Evolutionary conservation across 805 yeast genomes (phyloP).

Genomic region (Blastobotrys peoriensis): DNA sequence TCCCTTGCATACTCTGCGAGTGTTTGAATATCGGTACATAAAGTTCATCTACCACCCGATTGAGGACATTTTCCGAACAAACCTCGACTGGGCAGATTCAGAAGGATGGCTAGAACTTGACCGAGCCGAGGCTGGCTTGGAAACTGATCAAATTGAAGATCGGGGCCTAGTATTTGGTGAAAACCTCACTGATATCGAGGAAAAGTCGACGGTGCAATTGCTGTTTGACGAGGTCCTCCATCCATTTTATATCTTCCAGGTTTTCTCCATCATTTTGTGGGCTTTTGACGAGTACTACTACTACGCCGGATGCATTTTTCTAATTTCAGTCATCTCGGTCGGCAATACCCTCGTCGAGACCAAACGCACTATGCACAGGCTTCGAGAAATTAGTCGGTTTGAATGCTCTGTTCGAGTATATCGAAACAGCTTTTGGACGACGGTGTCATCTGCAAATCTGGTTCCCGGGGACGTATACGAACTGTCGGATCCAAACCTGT

Average conservation of each 20-base stretch:
- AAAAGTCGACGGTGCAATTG: conserved; percentile 58
- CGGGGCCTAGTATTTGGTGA: conserved; percentile 69
- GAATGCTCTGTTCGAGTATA: conserved; percentile 82
- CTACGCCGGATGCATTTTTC: conserved; percentile 86
- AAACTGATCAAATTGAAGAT: conserved; percentile 61
- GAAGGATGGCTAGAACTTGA: conserved; percentile 61
- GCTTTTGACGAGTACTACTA: conserved; percentile 85
- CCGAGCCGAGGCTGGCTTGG: conserved; percentile 51
- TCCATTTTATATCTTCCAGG: conserved; percentile 93
- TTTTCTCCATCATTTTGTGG: conserved; percentile 89
- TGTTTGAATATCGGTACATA: conserved; percentile 78
- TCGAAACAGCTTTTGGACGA: conserved; percentile 91
- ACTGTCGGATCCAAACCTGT: conserved; percentile 75
- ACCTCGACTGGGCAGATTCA: conserved; percentile 77
- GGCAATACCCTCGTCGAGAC: conserved; percentile 83
- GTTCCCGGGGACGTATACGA: conserved; percentile 97
- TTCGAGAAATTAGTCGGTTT: conserved; percentile 66
- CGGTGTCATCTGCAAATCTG: conserved; percentile 63
- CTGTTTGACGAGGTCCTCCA: conserved; percentile 84
- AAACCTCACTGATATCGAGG: conserved; percentile 69
- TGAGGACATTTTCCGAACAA: conserved; percentile 78
- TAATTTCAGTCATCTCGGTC: conserved; percentile 78
- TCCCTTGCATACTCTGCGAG: conserved; percentile 59
- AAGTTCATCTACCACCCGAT: conserved; percentile 77
- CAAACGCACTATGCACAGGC: conserved; percentile 59